Conservation (phyloP, 2,329 filamentous ascomycete genomes). For the Gliomastix tumulicola region DNA sequence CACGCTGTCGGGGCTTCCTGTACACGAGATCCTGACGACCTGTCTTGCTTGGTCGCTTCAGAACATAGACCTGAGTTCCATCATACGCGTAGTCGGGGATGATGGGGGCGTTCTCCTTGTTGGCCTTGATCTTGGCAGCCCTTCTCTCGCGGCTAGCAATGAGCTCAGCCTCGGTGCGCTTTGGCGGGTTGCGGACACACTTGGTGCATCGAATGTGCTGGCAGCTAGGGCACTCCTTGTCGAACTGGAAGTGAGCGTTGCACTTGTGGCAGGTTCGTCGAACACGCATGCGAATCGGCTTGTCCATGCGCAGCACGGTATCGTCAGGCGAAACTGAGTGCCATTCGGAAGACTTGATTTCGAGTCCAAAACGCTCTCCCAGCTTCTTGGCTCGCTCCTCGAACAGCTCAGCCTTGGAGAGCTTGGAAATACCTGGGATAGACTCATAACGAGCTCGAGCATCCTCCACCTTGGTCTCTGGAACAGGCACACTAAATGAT, state of each 20-base stretch:
- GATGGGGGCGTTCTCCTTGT: constrained; percentile 49
- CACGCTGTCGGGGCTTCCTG: constrained; percentile 64
- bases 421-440: constrained; percentile 24
- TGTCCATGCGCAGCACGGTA: constrained; percentile 59
- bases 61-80: constrained; percentile 39
- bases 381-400: constrained; percentile 51
- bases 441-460: constrained; percentile 18
- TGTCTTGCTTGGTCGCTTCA: constrained; percentile 58
- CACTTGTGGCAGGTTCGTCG: constrained; percentile 79
- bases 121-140: constrained; percentile 43
- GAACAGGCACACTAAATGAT: background rate
- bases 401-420: constrained; percentile 43
- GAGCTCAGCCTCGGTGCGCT: constrained; percentile 50
- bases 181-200: constrained; percentile 68
- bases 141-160: constrained; percentile 44
- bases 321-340: constrained; percentile 38
- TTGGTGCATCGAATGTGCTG: constrained; percentile 74
- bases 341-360: constrained; percentile 48
- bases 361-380: constrained; percentile 46
- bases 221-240: constrained; percentile 70
- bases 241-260: constrained; percentile 62
- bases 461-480: constrained; percentile 4
- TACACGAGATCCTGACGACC: constrained; percentile 66
- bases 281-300: constrained; percentile 70
- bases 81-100: constrained; percentile 40